phyloP scores from a whole-genome alignment of 2,329 filamentous ascomycete genomes.

The Periconia macrospinosa region DNA sequence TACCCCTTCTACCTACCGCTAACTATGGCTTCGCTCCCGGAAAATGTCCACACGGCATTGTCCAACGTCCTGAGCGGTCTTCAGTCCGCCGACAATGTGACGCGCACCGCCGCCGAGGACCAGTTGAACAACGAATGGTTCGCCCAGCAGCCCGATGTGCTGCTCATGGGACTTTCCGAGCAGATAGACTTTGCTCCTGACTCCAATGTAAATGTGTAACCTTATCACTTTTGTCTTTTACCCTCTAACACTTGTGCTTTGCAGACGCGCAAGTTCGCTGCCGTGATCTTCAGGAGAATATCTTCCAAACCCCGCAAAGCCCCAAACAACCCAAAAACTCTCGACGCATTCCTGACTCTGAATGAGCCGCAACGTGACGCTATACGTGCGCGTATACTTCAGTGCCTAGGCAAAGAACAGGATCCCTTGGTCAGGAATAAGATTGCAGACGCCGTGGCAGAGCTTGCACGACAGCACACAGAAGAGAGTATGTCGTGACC shows the following conservation, averaged over 20 bases:
- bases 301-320: conserved; percentile 83
- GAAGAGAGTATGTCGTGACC: conserved; percentile 71
- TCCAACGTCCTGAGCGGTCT: conserved; percentile 84
- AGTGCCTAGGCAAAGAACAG: conserved; percentile 73
- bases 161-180: conserved; percentile 92
- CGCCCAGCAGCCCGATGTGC: conserved; percentile 74
- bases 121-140: conserved; percentile 92
- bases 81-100: conserved; percentile 83
- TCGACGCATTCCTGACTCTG: conserved; percentile 85
- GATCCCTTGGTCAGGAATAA: conserved; percentile 83
- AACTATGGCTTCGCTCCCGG: conserved; percentile 81
- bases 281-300: conserved; percentile 93
- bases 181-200: conserved; percentile 81
- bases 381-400: conserved; percentile 82
- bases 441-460: conserved; percentile 95
- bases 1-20: neutral
- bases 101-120: conserved; percentile 85
- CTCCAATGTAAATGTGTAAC: conserved; percentile 60
- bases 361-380: conserved; percentile 71
- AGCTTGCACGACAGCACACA: conserved; percentile 91
- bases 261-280: conserved; percentile 85
- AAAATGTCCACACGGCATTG: conserved; percentile 83
- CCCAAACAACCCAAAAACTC: conserved; percentile 66
- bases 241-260: conserved; percentile 7
- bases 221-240: neutral